phyloP scores from a whole-genome alignment of 2,329 filamentous ascomycete species.

The Colletotrichum salicis region DNA sequence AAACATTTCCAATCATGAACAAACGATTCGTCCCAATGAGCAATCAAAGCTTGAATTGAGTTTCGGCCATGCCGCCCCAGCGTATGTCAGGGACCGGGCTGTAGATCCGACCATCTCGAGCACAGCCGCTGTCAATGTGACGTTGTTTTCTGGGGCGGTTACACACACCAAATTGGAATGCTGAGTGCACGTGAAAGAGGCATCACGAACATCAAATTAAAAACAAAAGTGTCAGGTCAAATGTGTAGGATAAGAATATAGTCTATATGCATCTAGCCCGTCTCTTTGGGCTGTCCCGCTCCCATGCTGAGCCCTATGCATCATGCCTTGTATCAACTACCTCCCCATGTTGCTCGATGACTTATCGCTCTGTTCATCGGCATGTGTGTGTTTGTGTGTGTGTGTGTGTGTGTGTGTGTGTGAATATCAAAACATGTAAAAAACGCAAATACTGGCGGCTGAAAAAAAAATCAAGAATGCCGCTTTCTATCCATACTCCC shows the following conservation, averaged over 20 bases:
- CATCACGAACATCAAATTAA: not conserved
- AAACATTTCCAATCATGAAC: not conserved
- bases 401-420: not conserved
- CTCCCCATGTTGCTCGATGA: conserved; percentile 13
- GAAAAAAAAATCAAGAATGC: not conserved
- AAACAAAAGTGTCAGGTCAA: not conserved
- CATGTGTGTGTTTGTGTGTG: not conserved
- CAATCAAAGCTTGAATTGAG: not conserved
- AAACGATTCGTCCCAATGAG: not conserved
- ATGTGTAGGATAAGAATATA: not conserved
- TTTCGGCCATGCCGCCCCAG: conserved; percentile 2
- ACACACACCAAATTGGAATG: not conserved
- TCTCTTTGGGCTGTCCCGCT: conserved; percentile 32
- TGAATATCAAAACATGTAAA: conserved; percentile 3
- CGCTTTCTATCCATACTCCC: conserved; percentile 33
- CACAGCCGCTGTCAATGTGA: conserved; percentile 27
- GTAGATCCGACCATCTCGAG: conserved; percentile 23
- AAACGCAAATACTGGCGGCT: not conserved
- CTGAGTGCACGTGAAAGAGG: not conserved
- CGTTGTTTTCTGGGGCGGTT: conserved; percentile 23
- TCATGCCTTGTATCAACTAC: conserved; percentile 29
- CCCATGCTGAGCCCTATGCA: conserved; percentile 25
- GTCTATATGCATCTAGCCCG: conserved; percentile 33
- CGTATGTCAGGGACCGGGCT: not conserved
- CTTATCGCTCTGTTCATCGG: conserved; percentile 20